Base-by-base conservation (phyloP, 129 eudicot species). In the Logfia minima region DNA sequence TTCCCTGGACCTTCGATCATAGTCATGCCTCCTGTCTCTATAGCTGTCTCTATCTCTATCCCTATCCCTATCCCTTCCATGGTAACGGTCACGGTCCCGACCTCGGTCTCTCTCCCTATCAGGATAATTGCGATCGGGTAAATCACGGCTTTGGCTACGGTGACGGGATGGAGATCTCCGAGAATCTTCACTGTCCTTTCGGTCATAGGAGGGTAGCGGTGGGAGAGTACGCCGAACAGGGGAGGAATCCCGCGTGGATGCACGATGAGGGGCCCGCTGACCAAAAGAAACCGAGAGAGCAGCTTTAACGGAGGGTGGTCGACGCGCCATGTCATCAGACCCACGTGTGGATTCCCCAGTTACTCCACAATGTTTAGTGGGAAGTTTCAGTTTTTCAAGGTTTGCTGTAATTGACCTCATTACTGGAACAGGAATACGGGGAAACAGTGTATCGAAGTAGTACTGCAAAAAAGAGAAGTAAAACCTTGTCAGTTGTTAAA, bases 241-340 rank as follows among this genome's bases (percentile, higher is more conserved):
- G 69, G 99, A 94, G n/a, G 99, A 94, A 81, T 86, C 99, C 77
- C 99, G 71, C 75, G 99, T 94, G 66, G 97, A 94, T 62, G 99
- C 93, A 58, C 99, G 99, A 67, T 94, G 99, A 66, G 99, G 99
- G 64, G 99, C 99, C 48, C 99, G 96, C 81, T 94, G 99, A 68
- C 99, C 99, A 48, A 94, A 94, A n/a, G 99, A 94, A 59, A 94
- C 99, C 1, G 99, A 94, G 60, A 94, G 97, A 1, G 99, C 83
- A 21, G 99, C 99, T 82, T 94, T 94, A 34, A 94, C 99, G 55
- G 99, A 94, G 66, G 97, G 99, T 0, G 99, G 99, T 31, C 99
- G 86, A 28, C 99, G 90, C 0, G 97, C 93, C 70, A 96, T 91
- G 82, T 94, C 99, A 24, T 94, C 99, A 26, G 97, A 87, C 19